Evolutionary conservation across 2,329 filamentous ascomycete species (phyloP).

Genomic region (Plectosphaerella cucumerina): DNA sequence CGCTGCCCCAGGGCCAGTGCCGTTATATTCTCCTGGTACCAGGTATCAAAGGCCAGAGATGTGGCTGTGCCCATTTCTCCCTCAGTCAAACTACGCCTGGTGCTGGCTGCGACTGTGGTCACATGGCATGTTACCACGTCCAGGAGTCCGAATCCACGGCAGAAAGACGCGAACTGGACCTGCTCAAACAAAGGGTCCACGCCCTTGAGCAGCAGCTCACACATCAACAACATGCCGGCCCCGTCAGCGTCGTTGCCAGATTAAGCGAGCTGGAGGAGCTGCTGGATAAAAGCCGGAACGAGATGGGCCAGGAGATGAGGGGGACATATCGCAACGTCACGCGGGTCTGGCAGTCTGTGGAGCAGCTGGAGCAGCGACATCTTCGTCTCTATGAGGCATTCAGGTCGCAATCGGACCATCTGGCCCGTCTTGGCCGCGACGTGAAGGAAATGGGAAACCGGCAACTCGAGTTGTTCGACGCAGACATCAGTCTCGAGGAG

Average conservation of each 20-base stretch:
- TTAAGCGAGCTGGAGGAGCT: constrained; percentile 49
- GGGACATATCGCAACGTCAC: constrained; percentile 51
- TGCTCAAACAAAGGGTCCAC: constrained; percentile 41
- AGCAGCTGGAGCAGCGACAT: constrained; percentile 36
- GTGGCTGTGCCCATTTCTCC: constrained; percentile 54
- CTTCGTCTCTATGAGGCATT: constrained; percentile 30
- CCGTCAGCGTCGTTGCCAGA: constrained; percentile 36
- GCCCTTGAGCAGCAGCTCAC: constrained; percentile 39
- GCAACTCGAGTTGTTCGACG: constrained; percentile 45
- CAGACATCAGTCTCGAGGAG: constrained; percentile 49
- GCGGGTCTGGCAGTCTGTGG: constrained; percentile 48
- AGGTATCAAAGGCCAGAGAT: constrained; percentile 53
- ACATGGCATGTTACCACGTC: constrained; percentile 56
- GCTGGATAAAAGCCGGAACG: constrained; percentile 47
- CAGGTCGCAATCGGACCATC: constrained; percentile 33
- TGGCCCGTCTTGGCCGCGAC: constrained; percentile 34
- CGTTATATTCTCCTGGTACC: constrained; percentile 55
- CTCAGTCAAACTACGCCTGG: constrained; percentile 50
- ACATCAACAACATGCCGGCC: constrained; percentile 28
- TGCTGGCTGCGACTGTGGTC: constrained; percentile 54
- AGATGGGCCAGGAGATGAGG: constrained; percentile 48
- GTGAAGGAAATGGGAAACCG: constrained; percentile 42
- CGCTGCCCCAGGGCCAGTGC: constrained; percentile 53
- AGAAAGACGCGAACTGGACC: constrained; percentile 43
- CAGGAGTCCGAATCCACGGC: constrained; percentile 38